Evolutionary conservation across 768 basidiomycete species (phyloP), one percentile per base, ranked within the genome.

Genomic region (Suillus occidentalis): DNA sequence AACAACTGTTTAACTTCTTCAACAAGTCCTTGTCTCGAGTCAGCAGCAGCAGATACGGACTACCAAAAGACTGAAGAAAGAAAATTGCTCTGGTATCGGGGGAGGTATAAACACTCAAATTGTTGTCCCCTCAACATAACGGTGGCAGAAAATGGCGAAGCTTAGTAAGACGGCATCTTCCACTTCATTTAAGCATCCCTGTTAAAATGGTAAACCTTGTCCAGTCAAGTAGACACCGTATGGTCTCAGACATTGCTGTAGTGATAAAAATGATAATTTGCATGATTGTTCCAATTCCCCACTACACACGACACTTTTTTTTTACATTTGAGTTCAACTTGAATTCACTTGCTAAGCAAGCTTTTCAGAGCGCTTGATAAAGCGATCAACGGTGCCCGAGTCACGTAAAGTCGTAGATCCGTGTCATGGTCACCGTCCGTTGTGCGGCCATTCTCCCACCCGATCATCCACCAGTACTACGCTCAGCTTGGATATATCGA

Each of bases 131-230:
- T 66, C 70, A 52, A 60, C 67, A 62, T 71, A 64, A 57, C 63
- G 49, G 61, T 63, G 39, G 53, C 31, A 66, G 60, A 60, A 63
- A 69, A 70, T 60, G 31, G 45, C 43, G 6, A 12, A 53, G 71
- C 71, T 73, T 75, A 73, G 71, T 76, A 73, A 76, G 75, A 67
- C 72, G 72, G 74, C 57, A 72, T 66, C 58, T 58, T 66, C 71
- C 73, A 74, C 68, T 71, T 50, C 57, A 69, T 59, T 62, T 40
- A 34, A 60, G 45, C 31, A 14, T 45, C 28, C 9, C 53, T 16
- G 31, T 55, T 34, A 55, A 20, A 55, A 55, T 20, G 10, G 31
- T 34, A 1, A 20, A 34, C 31, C 20, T 55, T n/a, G 31, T 12
- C 10, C n/a, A 12, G 8, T 22, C 2, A 13, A 13, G 14, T 25